These are phyloP conservation scores for Colletotrichum navitas DNA, from an alignment of 2,329 filamentous ascomycete genomes.

Conservation along the genomic window DNA sequence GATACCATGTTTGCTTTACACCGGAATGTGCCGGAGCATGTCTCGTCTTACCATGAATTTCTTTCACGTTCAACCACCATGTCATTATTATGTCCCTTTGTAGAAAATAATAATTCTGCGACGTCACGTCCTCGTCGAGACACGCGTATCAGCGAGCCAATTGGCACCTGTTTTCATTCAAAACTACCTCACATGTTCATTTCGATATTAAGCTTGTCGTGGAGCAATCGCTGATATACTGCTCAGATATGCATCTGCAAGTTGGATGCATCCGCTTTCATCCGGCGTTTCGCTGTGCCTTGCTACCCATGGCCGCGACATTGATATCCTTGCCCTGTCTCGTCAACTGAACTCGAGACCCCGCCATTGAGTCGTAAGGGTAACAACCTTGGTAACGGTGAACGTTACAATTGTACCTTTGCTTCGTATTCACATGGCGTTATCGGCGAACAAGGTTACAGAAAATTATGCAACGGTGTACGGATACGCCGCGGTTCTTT, in stretches of 20 bases:
- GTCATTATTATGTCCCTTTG: background rate
- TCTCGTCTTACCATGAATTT: background rate
- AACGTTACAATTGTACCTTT: background rate
- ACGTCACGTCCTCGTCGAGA: background rate
- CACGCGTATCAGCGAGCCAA: background rate
- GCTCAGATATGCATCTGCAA: too few relatives aligned
- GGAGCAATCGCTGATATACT: too few relatives aligned
- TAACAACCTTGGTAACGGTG: background rate
- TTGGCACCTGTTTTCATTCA: background rate
- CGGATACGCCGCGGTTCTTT: accelerated
- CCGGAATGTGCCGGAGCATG: too few relatives aligned
- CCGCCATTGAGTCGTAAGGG: background rate
- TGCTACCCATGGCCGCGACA: background rate
- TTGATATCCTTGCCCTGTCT: background rate
- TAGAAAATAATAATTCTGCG: background rate
- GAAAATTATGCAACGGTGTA: background rate
- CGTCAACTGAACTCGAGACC: background rate
- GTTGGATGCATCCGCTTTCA: background rate
- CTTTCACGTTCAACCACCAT: background rate
- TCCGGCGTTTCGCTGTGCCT: background rate
- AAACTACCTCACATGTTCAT: too few relatives aligned
- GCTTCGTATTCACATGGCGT: background rate
- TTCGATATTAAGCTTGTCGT: background rate
- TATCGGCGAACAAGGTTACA: background rate
- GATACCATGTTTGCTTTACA: background rate